These are phyloP conservation scores for Oryza coarctata DNA, from an alignment of 176 grass and related monocot species.

Conservation along the genomic window DNA sequence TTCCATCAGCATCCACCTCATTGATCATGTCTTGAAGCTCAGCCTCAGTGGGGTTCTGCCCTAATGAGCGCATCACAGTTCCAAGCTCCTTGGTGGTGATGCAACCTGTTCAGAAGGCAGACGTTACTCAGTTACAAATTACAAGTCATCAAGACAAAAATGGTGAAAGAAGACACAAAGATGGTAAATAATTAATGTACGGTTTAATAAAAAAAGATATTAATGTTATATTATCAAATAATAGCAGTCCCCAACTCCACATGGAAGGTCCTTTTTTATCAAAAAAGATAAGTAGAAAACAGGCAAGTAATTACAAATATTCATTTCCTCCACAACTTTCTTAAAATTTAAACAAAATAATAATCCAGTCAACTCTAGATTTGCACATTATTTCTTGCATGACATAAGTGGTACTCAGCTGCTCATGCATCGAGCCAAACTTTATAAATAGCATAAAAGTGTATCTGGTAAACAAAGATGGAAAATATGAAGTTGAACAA, in stretches of 20 bases:
- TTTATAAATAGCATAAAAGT: not conserved
- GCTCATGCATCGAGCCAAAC: not conserved
- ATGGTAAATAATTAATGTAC: not conserved
- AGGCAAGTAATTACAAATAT: not conserved
- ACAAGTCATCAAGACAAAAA: not conserved
- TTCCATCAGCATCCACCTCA: conserved; percentile 49
- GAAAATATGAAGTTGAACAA: not conserved
- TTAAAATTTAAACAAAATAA: not conserved
- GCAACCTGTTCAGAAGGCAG: conserved; percentile 32
- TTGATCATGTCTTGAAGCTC: conserved; percentile 57
- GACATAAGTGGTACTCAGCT: not conserved
- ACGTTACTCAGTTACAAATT: not conserved
- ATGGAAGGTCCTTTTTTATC: not conserved
- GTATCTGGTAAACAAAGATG: not conserved
- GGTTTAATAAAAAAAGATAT: not conserved
- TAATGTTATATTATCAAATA: not conserved
- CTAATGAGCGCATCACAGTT: conserved; percentile 48
- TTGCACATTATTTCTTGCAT: not conserved
- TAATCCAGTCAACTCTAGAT: not conserved
- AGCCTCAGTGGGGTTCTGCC: conserved; percentile 53
- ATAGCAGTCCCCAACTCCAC: not conserved
- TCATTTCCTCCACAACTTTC: not conserved
- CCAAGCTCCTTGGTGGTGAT: conserved; percentile 56
- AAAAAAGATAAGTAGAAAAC: not conserved
- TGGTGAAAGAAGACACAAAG: not conserved